Evolutionary conservation across 495 filamentous ascomycete genomes (phyloP), one percentile per base, ranked within the genome.

Genomic region (Talaromyces adpressus): DNA sequence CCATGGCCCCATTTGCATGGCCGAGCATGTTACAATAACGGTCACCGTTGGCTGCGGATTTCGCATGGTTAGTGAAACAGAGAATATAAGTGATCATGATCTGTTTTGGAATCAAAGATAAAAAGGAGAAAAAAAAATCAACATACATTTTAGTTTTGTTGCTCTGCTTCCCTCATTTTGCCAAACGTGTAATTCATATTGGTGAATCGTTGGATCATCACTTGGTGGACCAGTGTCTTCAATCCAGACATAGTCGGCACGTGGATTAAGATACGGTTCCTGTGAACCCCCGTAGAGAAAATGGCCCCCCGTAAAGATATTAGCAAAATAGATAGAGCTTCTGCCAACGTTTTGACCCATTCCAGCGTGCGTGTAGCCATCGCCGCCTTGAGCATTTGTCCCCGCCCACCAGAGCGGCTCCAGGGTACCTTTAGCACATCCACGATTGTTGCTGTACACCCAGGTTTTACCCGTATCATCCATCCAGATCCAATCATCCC

Each of bases 401-500:
- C 52, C 52, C 0, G 52, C 52, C 5, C 52, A 18, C 52, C 36
- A 59, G 18, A 59, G 54, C 47, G 56, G 56, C 56, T n/a, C 64
- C 11, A 29, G 29, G 22, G 52, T 60, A 54, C 65, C 67, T 29
- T 57, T 65, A 6, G 23, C 18, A 59, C 60, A 52, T 18, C 69
- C 65, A 7, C 70, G 67, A 18, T 63, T 57, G 65, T 74, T 74
- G 59, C 63, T 71, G 20, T 61, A 73, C 4, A 63, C 68, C n/a
- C n/a, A 54, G 18, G 53, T 66, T 22, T 62, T 62, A n/a, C 70
- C 70, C 6, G 58, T 62, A 6, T 67, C 65, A 23, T 67, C 62
- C n/a, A 75, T 47, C 67, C 69, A 75, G 22, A 73, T 58, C 67
- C 64, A 70, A 45, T 75, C 73, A 23, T 63, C 64, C 9, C 73